phyloP scores from a whole-genome alignment of 768 basidiomycete species.

The Pilatotrama ljubarskyi region DNA sequence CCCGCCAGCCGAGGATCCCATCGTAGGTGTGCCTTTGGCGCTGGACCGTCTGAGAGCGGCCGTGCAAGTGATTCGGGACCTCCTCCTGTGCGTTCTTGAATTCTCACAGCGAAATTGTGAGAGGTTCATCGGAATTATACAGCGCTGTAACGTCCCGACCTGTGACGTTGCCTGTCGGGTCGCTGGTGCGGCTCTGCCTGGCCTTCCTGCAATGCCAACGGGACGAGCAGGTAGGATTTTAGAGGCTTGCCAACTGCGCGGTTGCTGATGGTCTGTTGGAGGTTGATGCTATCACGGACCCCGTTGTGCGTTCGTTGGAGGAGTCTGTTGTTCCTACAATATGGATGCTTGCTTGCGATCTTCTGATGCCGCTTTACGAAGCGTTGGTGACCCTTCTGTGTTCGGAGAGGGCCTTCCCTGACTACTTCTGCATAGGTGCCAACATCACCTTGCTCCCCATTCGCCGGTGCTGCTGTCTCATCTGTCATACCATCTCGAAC shows the following conservation, averaged over 20 bases:
- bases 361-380: constrained; percentile 49
- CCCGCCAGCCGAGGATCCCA: constrained; percentile 44
- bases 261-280: constrained; percentile 28
- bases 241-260: too few species aligned
- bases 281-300: constrained; percentile 52
- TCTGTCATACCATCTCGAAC: constrained; percentile 64
- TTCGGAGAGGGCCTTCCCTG: neutral
- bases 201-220: constrained; percentile 47
- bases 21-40: constrained; percentile 52
- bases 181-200: constrained; percentile 51
- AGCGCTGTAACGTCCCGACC: constrained; percentile 61
- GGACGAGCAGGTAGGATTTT: constrained; percentile 49
- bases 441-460: constrained; percentile 57
- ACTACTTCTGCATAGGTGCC: constrained; percentile 41
- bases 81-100: constrained; percentile 39
- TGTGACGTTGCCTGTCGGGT: constrained; percentile 69
- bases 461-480: constrained; percentile 50
- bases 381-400: constrained; percentile 41
- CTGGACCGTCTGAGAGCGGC: constrained; percentile 62
- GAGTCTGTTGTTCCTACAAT: constrained; percentile 49
- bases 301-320: constrained; percentile 55
- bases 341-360: constrained; percentile 52
- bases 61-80: constrained; percentile 48
- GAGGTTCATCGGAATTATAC: constrained; percentile 10
- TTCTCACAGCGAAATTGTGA: neutral